Base-by-base conservation (phyloP, 805 yeast genomes). In the Tetrapisispora pingtungensis region DNA sequence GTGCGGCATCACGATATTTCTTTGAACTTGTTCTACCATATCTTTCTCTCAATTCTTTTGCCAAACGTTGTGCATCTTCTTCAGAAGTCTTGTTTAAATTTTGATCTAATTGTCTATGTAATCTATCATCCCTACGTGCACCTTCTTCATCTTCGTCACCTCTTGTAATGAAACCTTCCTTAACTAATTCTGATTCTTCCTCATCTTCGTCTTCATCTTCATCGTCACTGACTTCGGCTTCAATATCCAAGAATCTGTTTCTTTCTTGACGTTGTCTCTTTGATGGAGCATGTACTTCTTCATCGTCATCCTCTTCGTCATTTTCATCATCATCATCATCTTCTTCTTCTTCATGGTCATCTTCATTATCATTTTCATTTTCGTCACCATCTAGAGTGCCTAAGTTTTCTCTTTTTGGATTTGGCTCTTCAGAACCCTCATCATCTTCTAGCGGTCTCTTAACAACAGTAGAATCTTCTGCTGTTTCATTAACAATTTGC, bases 211-310 rank as follows among this genome's bases (percentile, higher is more conserved):
- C 90, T 52, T 64, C 68, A 2, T 90, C 97, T 44, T 93, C 97
- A 53, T 93, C 97, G 49, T 90, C 97, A 64, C 90, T 95, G 46
- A 93, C 98, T 64, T 90, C 97, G 47, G 97, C 98, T 71, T 93
- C 97, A 44, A 93, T 95, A 84, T 93, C 98, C 67, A 93, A 74
- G 65, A 88, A 93, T 71, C 84, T 89, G 64, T 90, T 90, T 47
- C 84, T 72, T 40, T 67, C 71, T 46, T 63, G 70, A 47, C 74
- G 70, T 56, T 66, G 62, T 61, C 73, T 62, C 63, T 69, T 64
- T 60, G 68, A 52, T 57, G 70, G 61, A 53, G 73, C 69, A 5
- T 70, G 72, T 13, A 74, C 82, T 1, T 74, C 84, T 0, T 79
- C 86, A 0, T 80, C 81, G 63, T 74, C 80, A 0, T 69, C 79